Conservation (phyloP, 352 stramenopile genomes). For the Globisporangium canariense region DNA sequence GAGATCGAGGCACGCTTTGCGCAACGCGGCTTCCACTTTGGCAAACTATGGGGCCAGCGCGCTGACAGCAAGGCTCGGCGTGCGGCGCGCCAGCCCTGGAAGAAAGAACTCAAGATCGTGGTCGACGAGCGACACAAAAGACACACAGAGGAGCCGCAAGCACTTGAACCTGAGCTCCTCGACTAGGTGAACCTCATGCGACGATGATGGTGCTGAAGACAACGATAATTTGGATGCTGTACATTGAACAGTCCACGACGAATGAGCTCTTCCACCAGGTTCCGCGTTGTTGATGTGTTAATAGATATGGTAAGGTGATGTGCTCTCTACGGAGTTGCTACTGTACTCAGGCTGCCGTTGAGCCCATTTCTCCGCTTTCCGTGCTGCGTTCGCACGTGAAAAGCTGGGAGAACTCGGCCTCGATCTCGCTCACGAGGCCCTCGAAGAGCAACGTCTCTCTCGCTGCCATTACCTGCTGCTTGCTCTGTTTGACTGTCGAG, state of each 20-base stretch:
- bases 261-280: not conserved
- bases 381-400: slow-evolving; percentile 9
- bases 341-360: slow-evolving; percentile 2
- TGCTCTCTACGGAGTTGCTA: not conserved
- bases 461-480: not conserved
- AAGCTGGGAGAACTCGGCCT: slow-evolving; percentile 15
- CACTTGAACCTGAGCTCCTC: not conserved
- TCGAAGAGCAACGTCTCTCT: slow-evolving; percentile 11
- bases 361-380: not conserved
- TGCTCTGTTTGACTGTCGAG: not conserved
- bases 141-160: not conserved
- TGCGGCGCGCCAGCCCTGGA: not conserved
- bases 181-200: not conserved
- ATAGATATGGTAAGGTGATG: slow-evolving; percentile 10
- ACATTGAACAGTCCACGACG: not conserved
- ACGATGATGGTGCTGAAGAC: too few relatives aligned
- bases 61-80: not conserved
- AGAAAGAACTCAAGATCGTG: not conserved
- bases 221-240: too few relatives aligned
- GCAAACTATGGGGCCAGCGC: not conserved
- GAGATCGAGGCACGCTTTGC: not conserved
- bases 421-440: slow-evolving; percentile 16
- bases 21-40: not conserved
- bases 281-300: not conserved
- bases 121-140: not conserved